A percentile compares a stretch with the other conserved stretches of the same genome.
Conservation (phyloP, 805 yeast species). For the Wickerhamomyces strasburgensis region DNA sequence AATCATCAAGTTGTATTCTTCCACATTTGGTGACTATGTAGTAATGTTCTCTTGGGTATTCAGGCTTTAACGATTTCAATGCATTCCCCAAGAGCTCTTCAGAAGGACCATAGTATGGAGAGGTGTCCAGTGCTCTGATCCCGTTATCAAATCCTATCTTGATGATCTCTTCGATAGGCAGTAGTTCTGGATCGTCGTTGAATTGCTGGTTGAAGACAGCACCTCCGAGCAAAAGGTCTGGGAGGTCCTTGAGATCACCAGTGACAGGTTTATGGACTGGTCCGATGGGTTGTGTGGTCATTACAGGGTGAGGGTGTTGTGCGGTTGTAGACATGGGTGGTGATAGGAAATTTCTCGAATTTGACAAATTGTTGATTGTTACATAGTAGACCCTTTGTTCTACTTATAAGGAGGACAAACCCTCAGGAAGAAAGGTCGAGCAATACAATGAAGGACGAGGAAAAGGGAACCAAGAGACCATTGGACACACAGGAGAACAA, state of each 20-base stretch:
- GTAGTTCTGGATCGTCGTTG: constrained; percentile 56
- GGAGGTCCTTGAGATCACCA: constrained; percentile 30
- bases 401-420: too few species aligned
- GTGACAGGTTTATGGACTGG: constrained; percentile 15
- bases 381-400: too few species aligned
- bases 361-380: too few species aligned
- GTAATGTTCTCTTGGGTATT: constrained; percentile 53
- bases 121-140: constrained; percentile 76
- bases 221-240: constrained; percentile 76
- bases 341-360: neutral
- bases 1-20: constrained; percentile 58
- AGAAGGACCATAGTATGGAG: constrained; percentile 91
- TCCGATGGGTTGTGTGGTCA: constrained; percentile 17
- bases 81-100: constrained; percentile 72
- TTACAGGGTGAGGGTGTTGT: neutral
- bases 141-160: constrained; percentile 60
- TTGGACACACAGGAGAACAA: constrained; percentile 2
- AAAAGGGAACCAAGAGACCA: neutral
- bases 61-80: constrained; percentile 34
- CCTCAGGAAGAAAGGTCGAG: neutral
- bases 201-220: constrained; percentile 84
- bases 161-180: constrained; percentile 57
- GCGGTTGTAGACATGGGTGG: neutral
- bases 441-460: neutral
- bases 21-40: constrained; percentile 86